Evolutionary conservation across 345 rosid genomes (phyloP), one percentile per base, ranked within the genome.

Genomic region (Tarenaya hassleriana): DNA sequence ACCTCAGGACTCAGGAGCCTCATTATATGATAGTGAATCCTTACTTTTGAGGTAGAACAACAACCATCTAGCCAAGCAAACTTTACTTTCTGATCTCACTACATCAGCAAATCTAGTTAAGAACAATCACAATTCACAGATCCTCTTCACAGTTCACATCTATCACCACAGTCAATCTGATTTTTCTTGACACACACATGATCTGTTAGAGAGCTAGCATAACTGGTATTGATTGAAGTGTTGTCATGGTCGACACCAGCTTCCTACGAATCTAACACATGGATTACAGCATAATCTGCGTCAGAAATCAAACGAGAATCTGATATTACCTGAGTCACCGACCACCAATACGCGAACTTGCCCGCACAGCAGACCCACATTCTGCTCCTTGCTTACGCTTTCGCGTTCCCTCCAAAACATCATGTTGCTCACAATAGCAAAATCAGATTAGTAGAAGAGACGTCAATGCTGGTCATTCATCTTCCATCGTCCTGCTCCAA

Each of bases 341-440:
- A 88, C 96, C 10, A 94, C 85, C 45, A 94, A 86, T 53, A 88
- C 99, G 64, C 99, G 82, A 67, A 88, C 95, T 75, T 88, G 99
- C 5, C 99, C 99, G 56, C 86, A 83, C 33, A 84, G 86, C 7
- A 85, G 85, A 10, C 80, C 85, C 16, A 83, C 82, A 41, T 77
- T 80, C 33, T 63, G 85, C 20, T 83, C 90, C 67, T 88, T 94
- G 61, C 27, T 72, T 11, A 88, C 99, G 77, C 85, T 83, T 67
- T 83, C 94, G 34, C 94, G 97, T 63, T 80, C 92, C 74, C 87
- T 78, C 97, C 99, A 83, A 70, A 94, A 92, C 96, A 80, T 91
- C 70, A 66, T 21, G 3, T 15, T 15, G 37, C 40, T 56, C 14
- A 50, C 34, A 42, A 51, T 40, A 41, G 1, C 61, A 8, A 34